Base-by-base conservation (phyloP, 495 filamentous ascomycete genomes). In the Aspergillus steynii region DNA sequence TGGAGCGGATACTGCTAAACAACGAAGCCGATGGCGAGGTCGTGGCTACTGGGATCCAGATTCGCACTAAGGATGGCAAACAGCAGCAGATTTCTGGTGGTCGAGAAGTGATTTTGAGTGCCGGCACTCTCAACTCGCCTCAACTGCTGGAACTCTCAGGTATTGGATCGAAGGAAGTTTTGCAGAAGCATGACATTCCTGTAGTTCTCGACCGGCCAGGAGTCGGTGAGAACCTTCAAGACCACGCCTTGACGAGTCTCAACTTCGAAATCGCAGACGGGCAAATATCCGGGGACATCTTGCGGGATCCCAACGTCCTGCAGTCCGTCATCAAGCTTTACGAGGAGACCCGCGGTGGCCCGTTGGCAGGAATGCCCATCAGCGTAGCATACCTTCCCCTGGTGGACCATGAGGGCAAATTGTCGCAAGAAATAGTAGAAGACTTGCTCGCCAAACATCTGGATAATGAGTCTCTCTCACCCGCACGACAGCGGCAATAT, bases 81-180 rank as follows among this genome's bases (percentile, higher is more conserved):
- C 26, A 59, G 67, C 46, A 67, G 6, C 68, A 66, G 3, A 67
- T 86, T 50, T 75, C 65, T 50, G 86, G 83, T 2, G 72, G 72
- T 15, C 84, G 77, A 46, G 80, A 84, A 53, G 81, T 88, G 0
- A 72, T 89, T 29, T 61, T 86, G 1, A 82, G 82, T 4, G 80
- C 74, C 37, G 86, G 86, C 7, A 70, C 77, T n/a, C 71, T 83
- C 52, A 81, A 81, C 6, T 79, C 85, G 0, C 85, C 86, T 1
- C 68, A 74, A 3, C 57, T 88, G 0, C 77, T 88, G 6, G 85
- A 88, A 60, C 75, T 85, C 0, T 88, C 85, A 0, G 85, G 86
- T 8, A 69, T 88, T 34, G 86, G 86, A 7, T 53, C 46, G 28
- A 49, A 47, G 34, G 62, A 68, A 25, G 55, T 76, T 28, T 71